A percentile compares a stretch with the other conserved stretches of the same genome.
Evolutionary conservation across 2,329 filamentous ascomycete species (phyloP).

Genomic region (Alternaria ventricosa): DNA sequence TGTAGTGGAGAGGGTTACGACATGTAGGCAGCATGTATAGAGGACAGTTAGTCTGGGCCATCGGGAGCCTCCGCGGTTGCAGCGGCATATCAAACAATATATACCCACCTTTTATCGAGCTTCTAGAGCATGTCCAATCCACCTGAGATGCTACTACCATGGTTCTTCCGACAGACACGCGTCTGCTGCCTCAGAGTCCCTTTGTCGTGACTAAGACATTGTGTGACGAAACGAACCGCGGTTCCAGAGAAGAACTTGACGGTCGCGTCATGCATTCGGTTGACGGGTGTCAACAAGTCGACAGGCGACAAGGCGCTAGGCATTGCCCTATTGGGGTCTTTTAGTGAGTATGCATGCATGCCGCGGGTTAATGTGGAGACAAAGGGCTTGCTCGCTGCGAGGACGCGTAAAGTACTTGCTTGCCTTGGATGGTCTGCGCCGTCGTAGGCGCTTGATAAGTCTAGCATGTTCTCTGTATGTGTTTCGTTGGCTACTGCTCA

Average conservation of each 20-base stretch:
- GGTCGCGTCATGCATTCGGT: constrained; percentile 1
- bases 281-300: not conserved
- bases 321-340: not conserved
- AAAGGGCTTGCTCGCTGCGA: constrained; percentile 5
- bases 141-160: not conserved
- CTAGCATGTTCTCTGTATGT: not conserved
- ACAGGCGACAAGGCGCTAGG: not conserved
- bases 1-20: not conserved
- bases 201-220: not conserved
- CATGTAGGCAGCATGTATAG: not conserved
- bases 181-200: not conserved
- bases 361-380: constrained; percentile 9
- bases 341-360: constrained; percentile 9
- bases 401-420: constrained; percentile 11
- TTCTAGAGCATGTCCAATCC: not conserved
- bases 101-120: constrained; percentile 13
- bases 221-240: not conserved
- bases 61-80: constrained; percentile 2
- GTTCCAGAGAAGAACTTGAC: not conserved
- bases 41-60: constrained; percentile 4
- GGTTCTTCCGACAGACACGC: not conserved
- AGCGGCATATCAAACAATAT: constrained; percentile 16
- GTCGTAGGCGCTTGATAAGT: not conserved
- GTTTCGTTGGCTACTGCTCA: not conserved
- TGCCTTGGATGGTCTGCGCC: not conserved